These are phyloP conservation scores for Coriaria nepalensis DNA, from an alignment of 306 rosid genomes.

Conservation along the genomic window DNA sequence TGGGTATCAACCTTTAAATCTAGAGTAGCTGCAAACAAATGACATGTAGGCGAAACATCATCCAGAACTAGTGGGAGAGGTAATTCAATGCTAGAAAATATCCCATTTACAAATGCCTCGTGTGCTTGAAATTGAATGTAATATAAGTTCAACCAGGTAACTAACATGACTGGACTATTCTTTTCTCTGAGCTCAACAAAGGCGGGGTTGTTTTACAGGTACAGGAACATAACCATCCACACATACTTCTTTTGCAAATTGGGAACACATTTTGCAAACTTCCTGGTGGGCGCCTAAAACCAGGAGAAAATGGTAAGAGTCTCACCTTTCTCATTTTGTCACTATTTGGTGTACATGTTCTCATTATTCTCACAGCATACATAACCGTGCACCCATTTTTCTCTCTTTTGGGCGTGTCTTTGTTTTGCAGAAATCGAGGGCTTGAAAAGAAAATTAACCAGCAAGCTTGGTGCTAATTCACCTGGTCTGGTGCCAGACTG, in stretches of 20 bases:
- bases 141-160: not conserved
- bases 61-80: no score
- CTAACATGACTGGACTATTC: not conserved
- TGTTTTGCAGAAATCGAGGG: constrained; percentile 67
- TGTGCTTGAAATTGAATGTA: not conserved
- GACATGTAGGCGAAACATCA: no score
- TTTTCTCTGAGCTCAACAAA: constrained; percentile 10
- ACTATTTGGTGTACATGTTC: not conserved
- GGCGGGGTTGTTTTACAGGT: constrained; percentile 40
- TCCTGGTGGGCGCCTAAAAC: constrained; percentile 97
- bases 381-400: constrained; percentile 2
- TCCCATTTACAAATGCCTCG: no score
- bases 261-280: constrained; percentile 98
- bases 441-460: constrained; percentile 84
- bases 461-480: constrained; percentile 94
- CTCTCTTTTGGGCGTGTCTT: constrained; percentile 5
- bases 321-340: not conserved
- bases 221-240: constrained; percentile 98
- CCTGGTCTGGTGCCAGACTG: constrained; percentile 75
- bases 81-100: no score
- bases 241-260: constrained; percentile 91
- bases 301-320: constrained; percentile 85
- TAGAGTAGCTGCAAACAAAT: no score
- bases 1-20: no score
- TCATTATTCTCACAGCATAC: not conserved